Base-by-base conservation (phyloP, 805 yeast species). In the Monosporozyma yasuniensis region DNA sequence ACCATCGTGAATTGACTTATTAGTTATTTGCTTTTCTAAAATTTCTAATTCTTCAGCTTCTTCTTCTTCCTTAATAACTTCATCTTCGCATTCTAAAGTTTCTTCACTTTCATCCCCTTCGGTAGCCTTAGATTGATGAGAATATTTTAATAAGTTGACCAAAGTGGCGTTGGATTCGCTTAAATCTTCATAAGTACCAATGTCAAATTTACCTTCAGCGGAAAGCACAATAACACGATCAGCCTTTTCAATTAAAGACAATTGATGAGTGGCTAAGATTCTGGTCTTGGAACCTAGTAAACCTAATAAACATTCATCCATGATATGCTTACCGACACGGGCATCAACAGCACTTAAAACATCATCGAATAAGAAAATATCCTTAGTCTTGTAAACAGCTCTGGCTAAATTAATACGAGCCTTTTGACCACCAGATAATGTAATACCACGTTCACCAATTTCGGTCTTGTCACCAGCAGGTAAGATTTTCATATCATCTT, bases 341-440 rank as follows among this genome's bases (percentile, higher is more conserved):
- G 91, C 88, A 66, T 87, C 95, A 7, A 87, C 95, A 4, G 95
- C 95, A 68, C 87, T 79, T 50, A 87, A 72, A 14, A 86, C 88
- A 62, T 87, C 95, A 61, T 87, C 95, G 47, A 87, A 66, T 47
- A 87, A 65, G 39, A 83, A 74, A 22, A 85, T 81, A 59, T 84
- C 88, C 18, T 76, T 75, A 25, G 80, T 73, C 12, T 82, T 78
- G 60, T 87, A 87, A 2, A 84, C 87, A 2, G 91, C 84, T 61
- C 95, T 75, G 3, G 95, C 95, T 52, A 87, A 68, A 60, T 80
- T 79, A 48, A 87, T 76, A 64, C 95, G 76, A 0, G 95, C 91
- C 70, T 87, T 87, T 64, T 87, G 95, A 47, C 95, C 95, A 50
- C 95, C 95, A n/a, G 91, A 83, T 41, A 87, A 68, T 0, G 93